Evolutionary conservation across 2,329 filamentous ascomycete species (phyloP).

Genomic region (Aspergillus arachidicola): DNA sequence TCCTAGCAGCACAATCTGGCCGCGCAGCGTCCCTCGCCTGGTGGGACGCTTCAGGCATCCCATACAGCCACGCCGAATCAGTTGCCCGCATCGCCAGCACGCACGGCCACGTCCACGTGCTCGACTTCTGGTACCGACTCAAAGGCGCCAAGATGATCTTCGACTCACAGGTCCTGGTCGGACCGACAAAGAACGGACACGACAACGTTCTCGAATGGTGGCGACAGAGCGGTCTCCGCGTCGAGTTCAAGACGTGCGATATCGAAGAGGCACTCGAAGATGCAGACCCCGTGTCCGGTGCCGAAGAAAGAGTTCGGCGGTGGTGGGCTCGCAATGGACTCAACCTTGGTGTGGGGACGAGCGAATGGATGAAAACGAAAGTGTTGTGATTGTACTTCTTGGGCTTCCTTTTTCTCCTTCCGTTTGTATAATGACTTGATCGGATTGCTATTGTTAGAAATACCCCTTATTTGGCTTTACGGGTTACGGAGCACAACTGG

Average conservation of each 20-base stretch:
- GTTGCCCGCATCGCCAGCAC: conserved; percentile 83
- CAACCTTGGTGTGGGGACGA: conserved; percentile 78
- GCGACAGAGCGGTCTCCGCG: conserved; percentile 70
- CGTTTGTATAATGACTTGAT: background rate
- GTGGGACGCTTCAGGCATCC: conserved; percentile 83
- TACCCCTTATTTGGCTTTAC: background rate
- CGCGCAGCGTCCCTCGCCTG: conserved; percentile 76
- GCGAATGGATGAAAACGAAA: conserved; percentile 86
- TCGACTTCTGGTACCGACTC: conserved; percentile 78
- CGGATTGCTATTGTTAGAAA: conserved; percentile 1
- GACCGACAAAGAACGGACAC: conserved; percentile 84
- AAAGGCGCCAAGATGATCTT: conserved; percentile 78
- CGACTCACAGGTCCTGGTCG: conserved; percentile 80
- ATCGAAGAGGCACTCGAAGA: conserved; percentile 95
- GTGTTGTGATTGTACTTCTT: conserved; percentile 55
- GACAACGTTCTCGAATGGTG: conserved; percentile 90
- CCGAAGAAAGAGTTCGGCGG: conserved; percentile 70
- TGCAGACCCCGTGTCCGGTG: conserved; percentile 64
- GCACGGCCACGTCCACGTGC: conserved; percentile 79
- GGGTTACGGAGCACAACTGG: background rate
- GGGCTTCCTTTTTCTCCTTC: background rate
- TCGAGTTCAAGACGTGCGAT: conserved; percentile 93
- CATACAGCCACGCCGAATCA: conserved; percentile 76
- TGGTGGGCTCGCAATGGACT: conserved; percentile 91
- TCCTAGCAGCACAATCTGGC: conserved; percentile 81